Evolutionary conservation across 768 basidiomycete genomes (phyloP).

Genomic region (Suillus clintonianus): DNA sequence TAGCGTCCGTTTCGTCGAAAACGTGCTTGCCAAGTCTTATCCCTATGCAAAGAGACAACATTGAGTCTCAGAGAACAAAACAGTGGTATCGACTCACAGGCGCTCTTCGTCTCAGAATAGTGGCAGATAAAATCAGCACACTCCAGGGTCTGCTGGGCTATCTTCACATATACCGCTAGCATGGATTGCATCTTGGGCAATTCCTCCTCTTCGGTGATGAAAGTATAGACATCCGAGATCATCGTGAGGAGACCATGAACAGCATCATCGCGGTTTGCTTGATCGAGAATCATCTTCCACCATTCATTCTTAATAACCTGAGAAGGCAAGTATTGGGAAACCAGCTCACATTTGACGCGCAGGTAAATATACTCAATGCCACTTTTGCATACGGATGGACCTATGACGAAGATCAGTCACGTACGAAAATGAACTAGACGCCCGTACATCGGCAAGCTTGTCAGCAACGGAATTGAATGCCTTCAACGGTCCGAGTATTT

Average conservation of each 20-base stretch:
- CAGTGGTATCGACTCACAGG: constrained; percentile 15
- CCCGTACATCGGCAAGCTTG: background rate
- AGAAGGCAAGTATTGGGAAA: background rate
- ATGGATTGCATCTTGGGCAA: background rate
- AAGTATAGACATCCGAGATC: background rate
- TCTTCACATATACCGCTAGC: background rate
- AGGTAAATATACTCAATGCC: constrained; percentile 1
- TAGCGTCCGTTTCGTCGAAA: background rate
- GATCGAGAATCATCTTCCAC: constrained; percentile 2
- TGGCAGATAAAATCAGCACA: constrained; percentile 28
- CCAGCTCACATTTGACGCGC: background rate
- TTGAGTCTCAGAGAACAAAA: background rate
- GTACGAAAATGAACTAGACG: background rate
- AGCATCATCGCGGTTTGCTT: background rate
- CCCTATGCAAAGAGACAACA: background rate
- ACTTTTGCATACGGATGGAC: constrained; percentile 5
- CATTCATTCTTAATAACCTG: background rate
- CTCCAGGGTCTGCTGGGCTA: constrained; percentile 18
- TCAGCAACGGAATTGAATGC: background rate
- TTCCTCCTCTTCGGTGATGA: background rate
- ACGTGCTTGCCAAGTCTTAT: constrained; percentile 4
- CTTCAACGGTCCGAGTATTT: background rate
- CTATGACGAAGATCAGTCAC: background rate
- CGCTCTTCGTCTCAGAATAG: constrained; percentile 24
- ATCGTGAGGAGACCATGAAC: constrained; percentile 3